Evolutionary conservation across 108 stramenopile genomes (phyloP), one percentile per base, ranked within the genome.

Genomic region (Skeletonema grethae): DNA sequence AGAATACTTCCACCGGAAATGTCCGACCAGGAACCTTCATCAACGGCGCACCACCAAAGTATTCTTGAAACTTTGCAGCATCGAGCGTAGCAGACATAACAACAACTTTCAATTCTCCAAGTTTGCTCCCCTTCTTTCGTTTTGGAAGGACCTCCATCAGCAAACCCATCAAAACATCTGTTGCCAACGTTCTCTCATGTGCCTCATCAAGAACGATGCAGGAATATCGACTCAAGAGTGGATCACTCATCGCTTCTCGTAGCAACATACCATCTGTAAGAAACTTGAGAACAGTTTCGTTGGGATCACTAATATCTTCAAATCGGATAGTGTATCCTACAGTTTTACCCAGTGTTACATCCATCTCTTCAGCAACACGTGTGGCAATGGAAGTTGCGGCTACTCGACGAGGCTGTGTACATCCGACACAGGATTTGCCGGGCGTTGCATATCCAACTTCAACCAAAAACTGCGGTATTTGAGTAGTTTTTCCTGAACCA

Each of bases 301-400:
- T 58, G 6, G 87, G 84, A 79, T 91, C 89, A 57, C 70, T 85
- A 16, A 90, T 80, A 73, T 97, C 97, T 80, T 99, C 99, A 77
- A 99, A 99, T 20, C 99, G 97, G 79, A 99, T 99, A 31, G 96
- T 98, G 71, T 99, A 99, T 13, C 99, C 99, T 9, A 99, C 99
- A 64, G 98, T 90, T 38, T 85, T 69, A 2, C 99, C 99, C 30
- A 99, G 83, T 57, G 82, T 67, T 0, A 98, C 98, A 85, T 99
- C 99, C 98, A 99, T 98, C 81, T 99, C 99, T 25, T 99, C 99
- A 20, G 98, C 86, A 6, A 99, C 99, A 79, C 99, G 98, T 29
- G 79, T 67, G 16, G 99, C 99, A 65, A 99, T 98, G 69, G 86
- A 89, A 61, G 98, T 99, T 31, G 99, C 99, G 7, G 99, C 99